phyloP scores from a whole-genome alignment of 495 filamentous ascomycete species.

The Tuber calosporum region DNA sequence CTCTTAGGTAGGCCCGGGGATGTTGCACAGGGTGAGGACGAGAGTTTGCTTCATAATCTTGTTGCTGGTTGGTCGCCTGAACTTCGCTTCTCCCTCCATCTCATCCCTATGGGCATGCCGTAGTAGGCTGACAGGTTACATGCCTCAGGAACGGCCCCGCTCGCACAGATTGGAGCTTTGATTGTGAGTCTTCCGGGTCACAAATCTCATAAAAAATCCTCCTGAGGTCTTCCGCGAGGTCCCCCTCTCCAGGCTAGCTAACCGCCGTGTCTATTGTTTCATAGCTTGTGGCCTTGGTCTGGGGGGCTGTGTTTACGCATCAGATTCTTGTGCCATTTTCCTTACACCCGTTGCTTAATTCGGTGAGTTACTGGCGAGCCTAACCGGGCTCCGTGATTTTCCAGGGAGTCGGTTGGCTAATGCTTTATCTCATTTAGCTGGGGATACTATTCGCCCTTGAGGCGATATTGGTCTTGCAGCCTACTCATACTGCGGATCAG shows the following conservation, averaged over 20 bases:
- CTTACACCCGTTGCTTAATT: conserved; percentile 79
- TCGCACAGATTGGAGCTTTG: conserved; percentile 62
- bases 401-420: neutral
- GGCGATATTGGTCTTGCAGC: conserved; percentile 78
- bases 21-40: conserved; percentile 58
- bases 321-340: conserved; percentile 63
- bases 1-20: conserved; percentile 68
- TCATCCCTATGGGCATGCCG: neutral
- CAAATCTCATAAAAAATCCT: neutral
- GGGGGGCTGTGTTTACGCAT: conserved; percentile 61
- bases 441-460: conserved; percentile 67
- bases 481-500: conserved; percentile 66
- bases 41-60: conserved; percentile 62
- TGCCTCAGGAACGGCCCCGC: conserved; percentile 55
- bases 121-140: conserved; percentile 15
- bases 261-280: conserved; percentile 43
- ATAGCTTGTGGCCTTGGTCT: conserved; percentile 65
- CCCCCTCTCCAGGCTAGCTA: conserved; percentile 45
- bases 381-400: neutral
- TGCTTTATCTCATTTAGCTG: conserved; percentile 13
- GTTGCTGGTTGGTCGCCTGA: conserved; percentile 56
- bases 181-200: conserved; percentile 48
- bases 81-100: conserved; percentile 1
- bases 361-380: conserved; percentile 42
- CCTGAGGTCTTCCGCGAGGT: neutral